Evolutionary conservation across 306 rosid species (phyloP), one percentile per base, ranked within the genome.

Genomic region (Vigna hirtella): DNA sequence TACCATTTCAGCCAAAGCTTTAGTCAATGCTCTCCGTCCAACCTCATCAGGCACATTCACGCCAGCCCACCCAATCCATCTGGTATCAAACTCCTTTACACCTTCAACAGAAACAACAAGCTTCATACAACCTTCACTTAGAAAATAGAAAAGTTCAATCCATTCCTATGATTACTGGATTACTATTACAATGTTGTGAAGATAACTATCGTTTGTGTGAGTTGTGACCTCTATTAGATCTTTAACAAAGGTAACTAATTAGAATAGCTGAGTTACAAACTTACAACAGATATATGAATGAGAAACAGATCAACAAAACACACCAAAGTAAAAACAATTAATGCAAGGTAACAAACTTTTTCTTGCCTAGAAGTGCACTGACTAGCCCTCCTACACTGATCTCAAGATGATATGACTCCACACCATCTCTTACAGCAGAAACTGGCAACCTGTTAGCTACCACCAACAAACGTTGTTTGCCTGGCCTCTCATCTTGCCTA

Each of bases 41-140:
- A 79, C 83, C n/a, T 80, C 90, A 85, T 94, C 98, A 20, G 92
- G 88, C 56, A 94, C 98, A 86, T 91, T 94, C 64, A 94, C 87
- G n/a, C 98, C 98, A 71, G 97, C 92, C 97, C 98, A 94, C 42
- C 98, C 98, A 81, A 92, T 94, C 98, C 98, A 94, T 85, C 97
- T 88, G 36, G 97, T 89, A 63, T 94, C 98, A 76, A 94, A 92
- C 83, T 94, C 98, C 91, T 87, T 94, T 73, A 94, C 88, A 63
- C 98, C 98, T 94, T 85, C 85, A 93, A 77, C 74, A 88, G 48
- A 82, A 85, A 52, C 76, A 74, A 58, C 50, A 72, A 51, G 69
- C 68, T 77, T 73, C 62, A 84, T 51, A 77, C 51, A 82, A 56
- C 70, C 74, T 80, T 70, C 70, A 57, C 71, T 34, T 71, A 7